Evolutionary conservation across 1,139 yeast genomes (phyloP).

Genomic region (Kluyveromyces marxianus): DNA sequence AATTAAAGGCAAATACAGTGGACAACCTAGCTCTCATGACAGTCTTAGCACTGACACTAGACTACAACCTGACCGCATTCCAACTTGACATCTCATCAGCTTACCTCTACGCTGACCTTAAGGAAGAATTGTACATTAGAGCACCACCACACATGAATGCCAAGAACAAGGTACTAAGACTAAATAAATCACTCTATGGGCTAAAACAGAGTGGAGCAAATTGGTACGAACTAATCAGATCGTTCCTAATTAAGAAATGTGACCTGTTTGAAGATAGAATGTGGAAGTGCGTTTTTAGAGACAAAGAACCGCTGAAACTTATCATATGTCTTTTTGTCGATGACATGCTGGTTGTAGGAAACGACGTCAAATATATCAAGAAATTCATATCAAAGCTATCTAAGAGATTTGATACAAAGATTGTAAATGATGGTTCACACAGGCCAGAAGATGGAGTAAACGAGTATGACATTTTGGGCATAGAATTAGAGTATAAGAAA

Average conservation of each 20-base stretch:
- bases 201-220: constrained; percentile 12
- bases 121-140: constrained; percentile 14
- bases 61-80: constrained; percentile 5
- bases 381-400: background rate
- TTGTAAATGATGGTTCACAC: background rate
- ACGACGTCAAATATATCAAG: background rate
- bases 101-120: constrained; percentile 12
- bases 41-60: constrained; percentile 8
- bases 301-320: constrained; percentile 1
- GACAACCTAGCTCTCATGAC: constrained; percentile 12
- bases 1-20: constrained; percentile 9
- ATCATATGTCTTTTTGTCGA: constrained; percentile 10
- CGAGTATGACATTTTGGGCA: constrained; percentile 2
- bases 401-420: constrained; percentile 1
- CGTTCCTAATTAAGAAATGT: constrained; percentile 1
- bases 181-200: constrained; percentile 10
- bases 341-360: constrained; percentile 7
- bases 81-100: constrained; percentile 15
- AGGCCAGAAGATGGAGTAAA: background rate
- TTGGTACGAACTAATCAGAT: constrained; percentile 8
- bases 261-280: constrained; percentile 5
- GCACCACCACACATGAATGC: constrained; percentile 11
- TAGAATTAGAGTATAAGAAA: constrained; percentile 3
- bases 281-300: constrained; percentile 10
- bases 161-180: constrained; percentile 7